Evolutionary conservation across 257 asterid species (phyloP), one percentile per base, ranked within the genome.

Genomic region (Paulownia fortunei): DNA sequence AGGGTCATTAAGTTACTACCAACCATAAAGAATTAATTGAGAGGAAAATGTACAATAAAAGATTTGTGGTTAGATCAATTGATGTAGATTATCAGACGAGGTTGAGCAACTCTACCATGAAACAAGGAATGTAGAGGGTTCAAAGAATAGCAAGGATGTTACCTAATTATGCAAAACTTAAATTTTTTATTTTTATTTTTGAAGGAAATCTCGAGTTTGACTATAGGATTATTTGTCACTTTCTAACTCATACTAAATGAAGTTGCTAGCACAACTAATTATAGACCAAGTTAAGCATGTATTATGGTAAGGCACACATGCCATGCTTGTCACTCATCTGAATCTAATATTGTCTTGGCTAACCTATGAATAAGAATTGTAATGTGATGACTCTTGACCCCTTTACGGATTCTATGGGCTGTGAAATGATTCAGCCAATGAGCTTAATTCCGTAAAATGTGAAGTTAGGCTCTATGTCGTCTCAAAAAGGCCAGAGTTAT

Each of bases 361-460:
- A 11, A 74, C n/a, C 21, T 13, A 27, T 49, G 64, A 32, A 27
- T 32, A 32, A 13, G 61, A 60, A 7, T 34, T 46, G 30, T 41
- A 63, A 16, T 66, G 12, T 42, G 27, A 21, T 19, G 1, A 55
- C 26, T 37, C 46, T 18, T 42, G 42, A 36, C 69, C 62, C 55
- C 56, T 68, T 23, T 1, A 27, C 18, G 16, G 72, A 51, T 49
- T 49, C 72, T 65, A 37, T 23, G 72, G 23, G 73, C 67, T 64
- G 39, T 65, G 52, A 1, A 63, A 13, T 26, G 73, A 74, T 61
- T 26, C 64, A 75, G 54, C 42, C 4, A 24, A 49, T 62, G 79
- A 55, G 76, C 47, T 56, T 2, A 46, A 77, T 68, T 62, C 23
- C 24, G 9, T 52, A 59, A 18, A 52, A 16, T 79, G 13, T 44